A percentile compares a stretch with the other conserved stretches of the same genome.
phyloP scores from a whole-genome alignment of 306 rosid genomes.

The Lablab purpureus region DNA sequence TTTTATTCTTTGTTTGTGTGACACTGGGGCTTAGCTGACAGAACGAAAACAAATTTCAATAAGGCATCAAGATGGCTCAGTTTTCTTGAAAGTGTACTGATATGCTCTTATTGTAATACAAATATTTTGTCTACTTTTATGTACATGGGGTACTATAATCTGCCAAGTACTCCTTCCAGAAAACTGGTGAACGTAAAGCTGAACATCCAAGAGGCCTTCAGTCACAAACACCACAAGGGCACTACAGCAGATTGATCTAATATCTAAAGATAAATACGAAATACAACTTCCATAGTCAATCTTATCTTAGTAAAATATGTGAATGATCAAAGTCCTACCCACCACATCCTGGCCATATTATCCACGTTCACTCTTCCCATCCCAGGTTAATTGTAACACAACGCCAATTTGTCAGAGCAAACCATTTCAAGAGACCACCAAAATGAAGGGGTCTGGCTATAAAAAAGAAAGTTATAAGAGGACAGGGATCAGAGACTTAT shows the following conservation, averaged over 20 bases:
- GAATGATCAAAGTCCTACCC: slow-evolving; percentile 18
- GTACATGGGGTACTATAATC: not conserved
- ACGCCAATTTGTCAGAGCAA: not conserved
- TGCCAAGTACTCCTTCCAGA: not conserved
- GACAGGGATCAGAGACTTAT: not conserved
- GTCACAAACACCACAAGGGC: not conserved
- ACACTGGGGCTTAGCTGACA: not conserved
- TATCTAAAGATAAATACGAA: slow-evolving; percentile 20
- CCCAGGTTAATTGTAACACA: not conserved
- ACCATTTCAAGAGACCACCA: not conserved
- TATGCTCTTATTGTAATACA: not conserved
- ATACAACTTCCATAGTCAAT: not conserved
- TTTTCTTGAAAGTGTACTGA: not conserved
- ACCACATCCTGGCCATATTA: not conserved
- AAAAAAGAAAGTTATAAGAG: not conserved
- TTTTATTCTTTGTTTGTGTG: not conserved
- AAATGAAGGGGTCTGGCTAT: slow-evolving; percentile 10
- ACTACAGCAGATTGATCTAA: not conserved
- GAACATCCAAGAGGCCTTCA: slow-evolving; percentile 22
- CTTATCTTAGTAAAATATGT: not conserved
- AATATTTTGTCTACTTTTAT: not conserved
- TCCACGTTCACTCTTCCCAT: not conserved
- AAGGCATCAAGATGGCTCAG: slow-evolving; percentile 8
- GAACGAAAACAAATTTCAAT: slow-evolving; percentile 5
- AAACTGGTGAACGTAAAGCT: slow-evolving; percentile 22